phyloP scores from a whole-genome alignment of 2,329 filamentous ascomycete genomes.

The Pseudopyricularia javanii region DNA sequence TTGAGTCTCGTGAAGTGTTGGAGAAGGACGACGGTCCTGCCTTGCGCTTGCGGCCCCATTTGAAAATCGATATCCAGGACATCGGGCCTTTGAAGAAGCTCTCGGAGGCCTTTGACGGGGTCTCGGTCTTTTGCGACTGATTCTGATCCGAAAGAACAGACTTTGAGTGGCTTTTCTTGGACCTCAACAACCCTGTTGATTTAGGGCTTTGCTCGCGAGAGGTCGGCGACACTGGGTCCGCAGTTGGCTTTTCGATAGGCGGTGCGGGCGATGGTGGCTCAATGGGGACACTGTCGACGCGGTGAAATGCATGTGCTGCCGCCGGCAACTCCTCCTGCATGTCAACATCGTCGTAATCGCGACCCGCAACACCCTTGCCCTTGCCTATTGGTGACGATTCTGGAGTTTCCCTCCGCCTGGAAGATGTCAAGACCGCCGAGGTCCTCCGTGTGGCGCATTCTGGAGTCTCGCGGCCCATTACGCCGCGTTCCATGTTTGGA shows the following conservation, averaged over 20 bases:
- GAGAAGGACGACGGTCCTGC: slow-evolving; percentile 68
- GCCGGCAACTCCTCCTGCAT: slow-evolving; percentile 5
- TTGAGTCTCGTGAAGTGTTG: slow-evolving; percentile 83
- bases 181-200: slow-evolving; percentile 25
- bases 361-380: slow-evolving; percentile 13
- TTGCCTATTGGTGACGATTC: slow-evolving; percentile 17
- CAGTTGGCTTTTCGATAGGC: slow-evolving; percentile 5
- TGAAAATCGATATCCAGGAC: slow-evolving; percentile 66
- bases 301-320: slow-evolving; percentile 27
- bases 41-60: slow-evolving; percentile 47
- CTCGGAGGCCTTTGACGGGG: slow-evolving; percentile 41
- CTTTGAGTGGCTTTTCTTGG: slow-evolving; percentile 35
- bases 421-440: slow-evolving; percentile 43
- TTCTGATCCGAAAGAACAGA: slow-evolving; percentile 32
- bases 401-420: slow-evolving; percentile 33
- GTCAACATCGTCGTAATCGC: slow-evolving; percentile 2
- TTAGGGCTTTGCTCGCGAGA: slow-evolving; percentile 16
- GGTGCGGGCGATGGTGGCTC: slow-evolving; percentile 12
- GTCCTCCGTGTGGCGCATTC: slow-evolving; percentile 44
- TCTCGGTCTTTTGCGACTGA: slow-evolving; percentile 34
- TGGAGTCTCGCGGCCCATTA: slow-evolving; percentile 43
- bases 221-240: slow-evolving; percentile 10
- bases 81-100: slow-evolving; percentile 28
- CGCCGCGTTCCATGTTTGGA: slow-evolving; percentile 46
- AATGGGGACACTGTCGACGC: slow-evolving; percentile 32